Evolutionary conservation across 345 rosid species (phyloP), one percentile per base, ranked within the genome.

Genomic region (Geranium brycei): DNA sequence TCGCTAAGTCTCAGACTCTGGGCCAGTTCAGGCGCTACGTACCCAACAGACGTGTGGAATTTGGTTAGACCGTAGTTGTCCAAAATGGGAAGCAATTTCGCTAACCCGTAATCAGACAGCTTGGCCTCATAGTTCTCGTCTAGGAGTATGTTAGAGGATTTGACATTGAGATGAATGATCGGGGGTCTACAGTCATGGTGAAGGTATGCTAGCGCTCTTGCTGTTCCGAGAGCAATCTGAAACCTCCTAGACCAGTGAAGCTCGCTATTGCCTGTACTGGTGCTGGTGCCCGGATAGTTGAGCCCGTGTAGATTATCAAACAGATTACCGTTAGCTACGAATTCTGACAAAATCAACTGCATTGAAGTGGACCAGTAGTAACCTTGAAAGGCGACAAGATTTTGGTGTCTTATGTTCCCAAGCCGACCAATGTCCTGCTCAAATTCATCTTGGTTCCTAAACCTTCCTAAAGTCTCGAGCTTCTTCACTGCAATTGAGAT

Each of bases 11-110:
- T 82, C 68, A 86, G 75, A 62, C 95, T 80, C 72, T 87, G 91
- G 69, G 95, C 86, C 77, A 93, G 68, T 78, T 93, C 99, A 0
- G 99, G 99, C 10, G 99, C 97, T n/a, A 93, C 91, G 77, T 85
- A 93, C 30, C 99, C 99, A 51, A 88, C 92, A n/a, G 96, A 87
- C 72, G 80, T 88, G 68, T 90, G 97, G 69, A 80, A 85, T 63
- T 78, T 87, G 51, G 90, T 86, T 64, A 80, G 68, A n/a, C 96
- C 85, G 3, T 82, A 69, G 63, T 85, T 83, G 73, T 93, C 95
- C 62, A 86, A 71, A 62, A 93, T 76, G 15, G 99, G 96, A 16
- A 93, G 95, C 67, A 93, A 76, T 71, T 82, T 90, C 60, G 73
- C 91, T 47, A 93, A 60, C 15, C 97, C 99, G 19, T 86, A 90